Percentiles rank a stretch among this genome's conserved stretches.
phyloP scores from a whole-genome alignment of 2,329 filamentous ascomycete genomes.

The Hypoxylon sp. region DNA sequence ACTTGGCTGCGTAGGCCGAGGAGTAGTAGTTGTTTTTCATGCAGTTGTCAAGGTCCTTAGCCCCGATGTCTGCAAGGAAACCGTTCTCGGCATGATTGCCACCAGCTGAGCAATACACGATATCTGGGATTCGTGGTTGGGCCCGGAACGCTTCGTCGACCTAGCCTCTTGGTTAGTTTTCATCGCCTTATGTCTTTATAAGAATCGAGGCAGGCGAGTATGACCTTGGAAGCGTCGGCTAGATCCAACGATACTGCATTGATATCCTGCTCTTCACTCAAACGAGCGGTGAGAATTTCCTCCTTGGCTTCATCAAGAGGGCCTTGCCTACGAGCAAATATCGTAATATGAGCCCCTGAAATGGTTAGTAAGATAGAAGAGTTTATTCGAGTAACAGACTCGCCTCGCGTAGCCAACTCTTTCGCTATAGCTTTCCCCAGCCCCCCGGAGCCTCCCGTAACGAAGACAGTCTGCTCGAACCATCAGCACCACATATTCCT shows the following conservation, averaged over 20 bases:
- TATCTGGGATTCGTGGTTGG: slow-evolving; percentile 42
- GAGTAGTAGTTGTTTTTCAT: slow-evolving; percentile 48
- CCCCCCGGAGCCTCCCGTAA: slow-evolving; percentile 44
- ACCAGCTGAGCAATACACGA: slow-evolving; percentile 47
- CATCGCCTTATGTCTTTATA: not conserved
- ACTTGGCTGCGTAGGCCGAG: slow-evolving; percentile 38
- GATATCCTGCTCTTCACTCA: slow-evolving; percentile 24
- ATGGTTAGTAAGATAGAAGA: slow-evolving; percentile 1
- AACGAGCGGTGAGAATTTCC: slow-evolving; percentile 21
- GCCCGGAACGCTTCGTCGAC: slow-evolving; percentile 30
- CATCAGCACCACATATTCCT: slow-evolving; percentile 1
- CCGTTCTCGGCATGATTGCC: slow-evolving; percentile 43
- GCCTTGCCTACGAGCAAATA: slow-evolving; percentile 26
- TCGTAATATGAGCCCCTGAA: slow-evolving; percentile 29
- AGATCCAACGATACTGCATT: slow-evolving; percentile 23
- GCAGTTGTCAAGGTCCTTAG: slow-evolving; percentile 43
- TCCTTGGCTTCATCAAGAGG: slow-evolving; percentile 28
- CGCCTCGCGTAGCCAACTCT: slow-evolving; percentile 22
- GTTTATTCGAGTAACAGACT: not conserved
- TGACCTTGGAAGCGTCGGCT: slow-evolving; percentile 23
- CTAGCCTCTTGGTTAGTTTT: slow-evolving; percentile 4
- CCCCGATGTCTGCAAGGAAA: slow-evolving; percentile 43
- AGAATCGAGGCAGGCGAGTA: not conserved
- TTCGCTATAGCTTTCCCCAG: slow-evolving; percentile 47
- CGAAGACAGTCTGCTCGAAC: slow-evolving; percentile 40